Evolutionary conservation across 345 rosid genomes (phyloP).

Genomic region (Dovyalis caffra): DNA sequence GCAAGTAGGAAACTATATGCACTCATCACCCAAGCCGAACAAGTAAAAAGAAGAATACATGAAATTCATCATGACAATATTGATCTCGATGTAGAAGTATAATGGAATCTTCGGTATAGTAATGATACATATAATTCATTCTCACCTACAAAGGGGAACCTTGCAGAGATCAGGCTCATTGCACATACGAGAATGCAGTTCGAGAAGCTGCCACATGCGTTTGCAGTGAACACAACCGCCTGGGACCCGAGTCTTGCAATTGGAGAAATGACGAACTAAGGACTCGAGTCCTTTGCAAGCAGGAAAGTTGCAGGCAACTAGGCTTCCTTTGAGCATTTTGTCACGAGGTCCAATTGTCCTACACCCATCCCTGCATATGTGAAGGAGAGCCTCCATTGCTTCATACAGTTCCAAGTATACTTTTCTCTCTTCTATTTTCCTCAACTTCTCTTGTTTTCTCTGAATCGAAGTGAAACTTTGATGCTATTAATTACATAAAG

Average conservation of each 20-base stretch:
- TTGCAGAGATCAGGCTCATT: conserved; percentile 66
- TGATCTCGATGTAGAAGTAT: not conserved
- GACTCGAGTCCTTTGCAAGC: conserved; percentile 84
- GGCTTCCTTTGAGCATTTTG: conserved; percentile 57
- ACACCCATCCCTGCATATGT: conserved; percentile 85
- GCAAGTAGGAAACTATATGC: not conserved
- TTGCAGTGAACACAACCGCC: conserved; percentile 75
- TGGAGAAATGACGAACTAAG: conserved; percentile 74
- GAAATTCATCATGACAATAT: no score
- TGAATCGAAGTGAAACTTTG: conserved; percentile 16
- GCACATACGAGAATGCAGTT: conserved; percentile 85
- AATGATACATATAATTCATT: not conserved
- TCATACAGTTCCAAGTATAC: conserved; percentile 65
- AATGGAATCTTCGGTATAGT: not conserved
- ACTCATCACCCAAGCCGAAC: not conserved
- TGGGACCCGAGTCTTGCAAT: conserved; percentile 67
- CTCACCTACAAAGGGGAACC: conserved; percentile 86
- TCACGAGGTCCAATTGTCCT: conserved; percentile 78
- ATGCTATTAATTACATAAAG: not conserved
- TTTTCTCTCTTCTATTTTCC: conserved; percentile 59
- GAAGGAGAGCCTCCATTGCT: conserved; percentile 88
- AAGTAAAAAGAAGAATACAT: not conserved
- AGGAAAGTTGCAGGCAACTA: conserved; percentile 54
- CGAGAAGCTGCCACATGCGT: conserved; percentile 90
- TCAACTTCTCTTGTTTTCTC: conserved; percentile 57